A percentile compares a stretch with the other conserved stretches of the same genome.
Conservation (phyloP, 305 asterid species). For the Fraxinus latifolia region DNA sequence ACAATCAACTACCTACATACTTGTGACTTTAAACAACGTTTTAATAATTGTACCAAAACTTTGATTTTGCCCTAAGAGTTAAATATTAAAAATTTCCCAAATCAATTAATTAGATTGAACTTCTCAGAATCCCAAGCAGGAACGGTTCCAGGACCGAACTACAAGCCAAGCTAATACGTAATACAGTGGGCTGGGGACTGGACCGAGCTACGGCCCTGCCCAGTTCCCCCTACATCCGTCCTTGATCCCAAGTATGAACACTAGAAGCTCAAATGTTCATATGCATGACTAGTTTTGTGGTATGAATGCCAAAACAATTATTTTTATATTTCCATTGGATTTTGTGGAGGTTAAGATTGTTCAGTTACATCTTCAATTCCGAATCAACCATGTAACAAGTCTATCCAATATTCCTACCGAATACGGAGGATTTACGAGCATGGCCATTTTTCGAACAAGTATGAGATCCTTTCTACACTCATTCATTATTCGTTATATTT, state of each 20-base stretch:
- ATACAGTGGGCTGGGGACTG: too few species aligned
- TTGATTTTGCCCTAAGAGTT: background rate
- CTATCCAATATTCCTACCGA: background rate
- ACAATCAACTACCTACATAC: background rate
- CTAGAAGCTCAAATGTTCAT: background rate
- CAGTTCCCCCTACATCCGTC: too few species aligned
- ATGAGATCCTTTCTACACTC: background rate
- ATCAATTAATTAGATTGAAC: background rate
- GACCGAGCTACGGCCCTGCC: too few species aligned
- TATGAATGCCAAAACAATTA: background rate
- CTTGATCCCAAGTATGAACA: background rate
- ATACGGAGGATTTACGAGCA: background rate
- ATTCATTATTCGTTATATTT: background rate
- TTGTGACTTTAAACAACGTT: background rate
- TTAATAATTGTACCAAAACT: background rate
- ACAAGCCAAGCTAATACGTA: too few species aligned
- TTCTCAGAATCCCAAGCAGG: background rate
- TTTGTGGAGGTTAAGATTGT: background rate
- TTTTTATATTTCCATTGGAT: background rate
- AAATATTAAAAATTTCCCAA: background rate
- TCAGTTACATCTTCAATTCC: background rate
- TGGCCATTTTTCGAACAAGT: background rate
- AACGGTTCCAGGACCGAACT: too few species aligned
- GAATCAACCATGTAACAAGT: background rate
- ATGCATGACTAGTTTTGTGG: background rate